Conservation (phyloP, 2,329 filamentous ascomycete species). For the Furcasterigmium sp. region DNA sequence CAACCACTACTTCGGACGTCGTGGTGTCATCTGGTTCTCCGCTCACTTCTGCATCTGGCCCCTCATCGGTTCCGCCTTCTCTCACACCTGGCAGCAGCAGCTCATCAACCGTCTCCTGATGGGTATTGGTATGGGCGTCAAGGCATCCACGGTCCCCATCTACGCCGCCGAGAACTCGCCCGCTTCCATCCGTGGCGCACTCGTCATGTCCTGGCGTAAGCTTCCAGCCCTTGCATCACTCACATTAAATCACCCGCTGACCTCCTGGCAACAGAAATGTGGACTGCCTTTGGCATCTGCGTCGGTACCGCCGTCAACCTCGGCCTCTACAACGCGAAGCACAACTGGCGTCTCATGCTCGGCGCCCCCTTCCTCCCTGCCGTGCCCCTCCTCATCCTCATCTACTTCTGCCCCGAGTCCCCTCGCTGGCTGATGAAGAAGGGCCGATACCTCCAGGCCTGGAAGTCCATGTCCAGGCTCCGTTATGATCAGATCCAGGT, state of each 20-base stretch:
- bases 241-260: background rate
- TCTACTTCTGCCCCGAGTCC: slow-evolving; percentile 63
- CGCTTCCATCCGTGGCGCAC: slow-evolving; percentile 61
- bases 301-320: slow-evolving; percentile 54
- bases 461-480: slow-evolving; percentile 45
- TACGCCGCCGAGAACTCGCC: slow-evolving; percentile 71
- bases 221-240: background rate
- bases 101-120: slow-evolving; percentile 62
- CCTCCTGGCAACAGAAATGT: slow-evolving; percentile 50
- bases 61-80: slow-evolving; percentile 59
- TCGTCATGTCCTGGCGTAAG: slow-evolving; percentile 72
- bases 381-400: slow-evolving; percentile 49
- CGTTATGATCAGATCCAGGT: slow-evolving; percentile 52
- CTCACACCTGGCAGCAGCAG: slow-evolving; percentile 62
- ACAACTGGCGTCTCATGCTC: slow-evolving; percentile 33
- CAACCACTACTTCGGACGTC: slow-evolving; percentile 59
- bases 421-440: slow-evolving; percentile 66
- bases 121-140: slow-evolving; percentile 65
- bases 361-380: slow-evolving; percentile 27
- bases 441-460: slow-evolving; percentile 55
- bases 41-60: slow-evolving; percentile 55
- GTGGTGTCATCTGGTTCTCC: slow-evolving; percentile 62
- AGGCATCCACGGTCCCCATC: slow-evolving; percentile 62
- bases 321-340: slow-evolving; percentile 22
- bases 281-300: slow-evolving; percentile 51